These are phyloP conservation scores for Piper longum DNA, from an alignment of 164 flowering plant genomes.

Conservation along the genomic window DNA sequence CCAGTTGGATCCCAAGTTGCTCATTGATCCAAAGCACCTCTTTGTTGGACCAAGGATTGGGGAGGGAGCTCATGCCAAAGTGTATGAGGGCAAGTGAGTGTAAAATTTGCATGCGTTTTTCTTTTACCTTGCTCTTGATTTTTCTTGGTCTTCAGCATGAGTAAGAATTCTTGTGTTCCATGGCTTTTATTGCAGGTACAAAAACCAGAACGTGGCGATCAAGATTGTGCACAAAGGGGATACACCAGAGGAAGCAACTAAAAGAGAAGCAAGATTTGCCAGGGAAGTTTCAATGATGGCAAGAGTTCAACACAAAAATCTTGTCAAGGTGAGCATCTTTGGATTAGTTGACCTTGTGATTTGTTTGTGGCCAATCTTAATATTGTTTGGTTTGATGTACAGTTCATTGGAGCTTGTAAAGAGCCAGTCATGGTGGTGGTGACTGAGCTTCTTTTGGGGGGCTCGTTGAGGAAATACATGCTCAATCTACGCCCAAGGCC, in stretches of 20 bases:
- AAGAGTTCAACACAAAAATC: constrained; percentile 84
- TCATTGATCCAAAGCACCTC: constrained; percentile 74
- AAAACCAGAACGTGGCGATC: constrained; percentile 82
- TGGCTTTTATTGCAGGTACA: constrained; percentile 35
- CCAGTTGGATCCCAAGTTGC: constrained; percentile 57
- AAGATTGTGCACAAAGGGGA: constrained; percentile 78
- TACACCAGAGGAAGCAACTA: constrained; percentile 66
- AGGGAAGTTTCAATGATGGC: constrained; percentile 91
- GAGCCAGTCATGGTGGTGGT: constrained; percentile 85
- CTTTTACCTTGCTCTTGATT: neutral
- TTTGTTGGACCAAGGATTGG: constrained; percentile 94
- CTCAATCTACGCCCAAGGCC: constrained; percentile 56
- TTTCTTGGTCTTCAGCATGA: neutral
- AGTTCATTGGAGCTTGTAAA: constrained; percentile 90
- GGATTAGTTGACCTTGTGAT: neutral
- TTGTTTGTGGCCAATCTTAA: neutral
- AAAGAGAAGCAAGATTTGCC: constrained; percentile 54
- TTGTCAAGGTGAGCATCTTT: constrained; percentile 59
- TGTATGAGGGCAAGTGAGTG: constrained; percentile 95
- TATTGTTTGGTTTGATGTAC: constrained; percentile 9
- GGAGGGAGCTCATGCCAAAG: constrained; percentile 97
- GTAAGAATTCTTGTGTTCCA: neutral
- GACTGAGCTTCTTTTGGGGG: constrained; percentile 80
- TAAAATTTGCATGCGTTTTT: neutral
- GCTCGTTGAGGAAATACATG: constrained; percentile 72